Evolutionary conservation across 2,329 filamentous ascomycete species (phyloP), one percentile per base, ranked within the genome.

Genomic region (Grosmannia serpens): DNA sequence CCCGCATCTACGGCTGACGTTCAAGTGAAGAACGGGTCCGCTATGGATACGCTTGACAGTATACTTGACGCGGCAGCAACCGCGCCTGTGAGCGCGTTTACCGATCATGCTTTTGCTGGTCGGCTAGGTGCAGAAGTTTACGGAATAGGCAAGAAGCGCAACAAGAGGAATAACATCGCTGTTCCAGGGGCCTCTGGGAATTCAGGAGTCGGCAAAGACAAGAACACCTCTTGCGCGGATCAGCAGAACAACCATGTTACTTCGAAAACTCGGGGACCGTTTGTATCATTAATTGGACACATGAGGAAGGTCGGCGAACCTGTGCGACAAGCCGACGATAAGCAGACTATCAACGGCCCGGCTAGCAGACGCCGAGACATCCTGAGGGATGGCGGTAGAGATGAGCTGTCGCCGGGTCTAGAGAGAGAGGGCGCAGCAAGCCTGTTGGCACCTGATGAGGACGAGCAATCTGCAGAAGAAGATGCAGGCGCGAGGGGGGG

Each of bases 61-160:
- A 95, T 99, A 57, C 79, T 99, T 20, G 88, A 96, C 68, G 94
- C 92, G 9, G 94, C 92, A 3, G 88, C 89, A 3, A 82, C 80
- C 60, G 92, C 94, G 0, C 94, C 94, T 1, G 91, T 96, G 33
- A 89, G 80, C 64, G 92, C 91, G 29, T 97, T 97, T 66, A 95
- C 88, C 0, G 90, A 96, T 67, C 91, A 96, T 69, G 83, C 86
- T 0, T 91, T 88, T 67, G 88, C 86, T 31, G 91, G 91, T 5
- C 83, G 84, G 62, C 76, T 91, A 13, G 88, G 90, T 27, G 70
- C 81, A 5, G 88, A 92, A 65, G 81, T 91, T 0, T 95, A 94
- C 67, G 87, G 87, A 38, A 68, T 74, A 63, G 73, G 79, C 63
- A 80, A 77, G 69, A 81, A 79, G 65, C 76, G 75, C 55, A 77